Conservation (phyloP, 345 rosid genomes). For the Acer negundo region DNA sequence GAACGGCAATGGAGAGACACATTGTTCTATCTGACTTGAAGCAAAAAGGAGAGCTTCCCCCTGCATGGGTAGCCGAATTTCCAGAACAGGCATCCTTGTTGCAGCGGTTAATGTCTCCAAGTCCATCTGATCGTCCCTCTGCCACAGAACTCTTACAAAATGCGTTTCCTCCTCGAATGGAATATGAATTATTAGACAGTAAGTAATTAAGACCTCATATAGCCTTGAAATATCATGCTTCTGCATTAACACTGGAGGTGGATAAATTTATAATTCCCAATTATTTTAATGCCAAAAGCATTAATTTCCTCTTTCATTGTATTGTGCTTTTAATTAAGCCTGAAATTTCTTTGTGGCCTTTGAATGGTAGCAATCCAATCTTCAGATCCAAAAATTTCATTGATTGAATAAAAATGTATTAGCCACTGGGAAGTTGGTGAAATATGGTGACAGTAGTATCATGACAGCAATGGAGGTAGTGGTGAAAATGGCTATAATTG, state of each 20-base stretch:
- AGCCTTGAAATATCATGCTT: not conserved
- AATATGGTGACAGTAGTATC: not conserved
- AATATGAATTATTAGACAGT: constrained; percentile 84
- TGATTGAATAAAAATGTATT: not conserved
- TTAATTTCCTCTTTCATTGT: not conserved
- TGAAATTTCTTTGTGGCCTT: not conserved
- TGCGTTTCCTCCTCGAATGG: constrained; percentile 92
- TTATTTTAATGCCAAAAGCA: no score
- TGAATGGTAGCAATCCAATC: not conserved
- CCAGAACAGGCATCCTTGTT: constrained; percentile 88
- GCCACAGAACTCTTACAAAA: constrained; percentile 81
- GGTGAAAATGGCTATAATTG: not conserved
- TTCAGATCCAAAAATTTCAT: not conserved
- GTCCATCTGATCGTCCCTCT: constrained; percentile 98
- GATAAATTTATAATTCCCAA: no score
- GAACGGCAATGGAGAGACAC: constrained; percentile 93
- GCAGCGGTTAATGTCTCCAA: constrained; percentile 74
- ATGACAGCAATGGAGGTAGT: not conserved
- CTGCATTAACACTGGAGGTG: not conserved
- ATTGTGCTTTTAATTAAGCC: not conserved
- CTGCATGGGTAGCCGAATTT: constrained; percentile 75
- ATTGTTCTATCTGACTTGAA: constrained; percentile 74
- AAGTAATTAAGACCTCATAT: constrained; percentile 30
- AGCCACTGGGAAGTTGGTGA: not conserved
- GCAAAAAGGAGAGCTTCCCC: constrained; percentile 83